Conservation (phyloP, 2,329 filamentous ascomycete genomes). For the Hirsutella thompsonii region DNA sequence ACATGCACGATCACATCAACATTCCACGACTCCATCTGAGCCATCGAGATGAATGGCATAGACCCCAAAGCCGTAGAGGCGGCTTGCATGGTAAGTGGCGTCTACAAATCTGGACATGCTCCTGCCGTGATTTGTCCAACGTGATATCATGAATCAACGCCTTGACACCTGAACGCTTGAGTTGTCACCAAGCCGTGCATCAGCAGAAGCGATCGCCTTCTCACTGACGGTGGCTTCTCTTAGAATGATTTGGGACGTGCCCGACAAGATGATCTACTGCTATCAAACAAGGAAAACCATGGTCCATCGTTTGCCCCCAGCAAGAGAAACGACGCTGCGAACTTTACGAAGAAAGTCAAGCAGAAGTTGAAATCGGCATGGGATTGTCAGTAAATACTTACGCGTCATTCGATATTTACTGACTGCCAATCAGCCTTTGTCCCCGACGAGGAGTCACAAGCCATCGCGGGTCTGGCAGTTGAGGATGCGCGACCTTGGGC, state of each 20-base stretch:
- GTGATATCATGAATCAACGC: too few species aligned
- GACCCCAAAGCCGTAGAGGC: background rate
- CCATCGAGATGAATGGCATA: background rate
- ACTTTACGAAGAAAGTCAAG: slow-evolving; percentile 6
- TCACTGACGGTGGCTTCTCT: background rate
- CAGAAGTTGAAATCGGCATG: slow-evolving; percentile 7
- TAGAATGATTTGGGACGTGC: slow-evolving; percentile 12
- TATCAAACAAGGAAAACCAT: slow-evolving; percentile 6
- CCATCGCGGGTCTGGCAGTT: slow-evolving; percentile 10
- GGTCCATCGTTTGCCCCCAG: slow-evolving; percentile 7
- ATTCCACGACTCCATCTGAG: too few species aligned
- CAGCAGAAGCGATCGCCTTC: background rate
- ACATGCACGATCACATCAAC: too few species aligned
- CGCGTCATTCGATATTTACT: background rate
- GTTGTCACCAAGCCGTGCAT: too few species aligned
- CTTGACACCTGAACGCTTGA: too few species aligned
- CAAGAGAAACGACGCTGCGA: slow-evolving; percentile 3
- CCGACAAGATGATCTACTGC: slow-evolving; percentile 10
- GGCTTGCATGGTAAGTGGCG: background rate
- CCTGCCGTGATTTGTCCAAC: too few species aligned
- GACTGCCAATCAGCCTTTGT: slow-evolving; percentile 6
- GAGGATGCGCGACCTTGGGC: slow-evolving; percentile 11
- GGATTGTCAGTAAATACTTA: slow-evolving; percentile 5
- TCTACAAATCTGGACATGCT: background rate
- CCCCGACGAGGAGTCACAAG: slow-evolving; percentile 10